Conservation (phyloP, 768 basidiomycete species). For the Xerocomellus chrysenteron region DNA sequence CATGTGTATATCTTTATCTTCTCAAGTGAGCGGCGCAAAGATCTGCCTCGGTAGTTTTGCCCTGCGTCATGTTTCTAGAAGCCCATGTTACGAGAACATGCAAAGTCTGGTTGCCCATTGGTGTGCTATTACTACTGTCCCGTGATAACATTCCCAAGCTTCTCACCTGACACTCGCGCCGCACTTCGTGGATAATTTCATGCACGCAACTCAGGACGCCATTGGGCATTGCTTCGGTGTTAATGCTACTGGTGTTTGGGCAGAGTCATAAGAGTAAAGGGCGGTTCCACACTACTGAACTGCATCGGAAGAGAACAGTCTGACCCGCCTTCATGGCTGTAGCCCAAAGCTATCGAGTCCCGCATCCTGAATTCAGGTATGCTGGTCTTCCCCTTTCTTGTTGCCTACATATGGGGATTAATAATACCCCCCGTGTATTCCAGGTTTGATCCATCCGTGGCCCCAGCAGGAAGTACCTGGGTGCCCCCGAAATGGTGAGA, state of each 20-base stretch:
- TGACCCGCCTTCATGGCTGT: background rate
- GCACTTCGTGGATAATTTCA: background rate
- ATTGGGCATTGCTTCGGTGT: background rate
- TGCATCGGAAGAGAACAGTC: background rate
- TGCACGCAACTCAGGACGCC: background rate
- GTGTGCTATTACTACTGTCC: background rate
- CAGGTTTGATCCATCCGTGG: background rate
- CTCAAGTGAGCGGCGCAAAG: constrained; percentile 7
- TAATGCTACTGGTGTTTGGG: background rate
- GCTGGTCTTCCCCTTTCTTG: background rate
- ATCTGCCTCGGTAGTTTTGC: background rate
- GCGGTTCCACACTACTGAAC: background rate
- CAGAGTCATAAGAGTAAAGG: background rate
- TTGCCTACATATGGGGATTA: background rate
- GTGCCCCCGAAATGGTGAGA: background rate
- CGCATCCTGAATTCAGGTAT: background rate
- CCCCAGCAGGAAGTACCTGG: background rate
- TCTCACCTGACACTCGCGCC: background rate
- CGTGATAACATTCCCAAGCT: background rate
- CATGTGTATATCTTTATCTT: constrained; percentile 1
- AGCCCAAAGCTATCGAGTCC: background rate
- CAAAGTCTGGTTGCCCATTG: background rate
- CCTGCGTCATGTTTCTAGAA: background rate
- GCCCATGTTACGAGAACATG: background rate
- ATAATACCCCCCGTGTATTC: too few species aligned